Evolutionary conservation across 495 filamentous ascomycete genomes (phyloP).

Genomic region (Neurospora sp.): DNA sequence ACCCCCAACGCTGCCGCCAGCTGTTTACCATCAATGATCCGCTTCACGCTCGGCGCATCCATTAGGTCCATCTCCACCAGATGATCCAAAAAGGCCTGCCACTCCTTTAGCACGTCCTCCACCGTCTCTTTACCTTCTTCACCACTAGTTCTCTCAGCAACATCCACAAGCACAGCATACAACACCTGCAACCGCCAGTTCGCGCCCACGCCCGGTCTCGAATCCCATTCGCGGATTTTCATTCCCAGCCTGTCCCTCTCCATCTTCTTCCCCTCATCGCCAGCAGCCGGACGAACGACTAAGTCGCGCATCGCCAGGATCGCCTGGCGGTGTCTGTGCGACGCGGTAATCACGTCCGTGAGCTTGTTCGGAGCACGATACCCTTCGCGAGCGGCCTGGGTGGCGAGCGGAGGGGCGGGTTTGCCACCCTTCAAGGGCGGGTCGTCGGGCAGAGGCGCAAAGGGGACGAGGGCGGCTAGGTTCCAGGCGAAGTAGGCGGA

Average conservation of each 20-base stretch:
- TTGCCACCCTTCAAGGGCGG: constrained; percentile 27
- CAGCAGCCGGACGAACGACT: constrained; percentile 13
- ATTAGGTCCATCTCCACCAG: constrained; percentile 40
- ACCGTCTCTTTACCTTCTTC: constrained; percentile 14
- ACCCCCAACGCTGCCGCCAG: constrained; percentile 50
- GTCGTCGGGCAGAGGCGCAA: constrained; percentile 47
- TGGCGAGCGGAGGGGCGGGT: constrained; percentile 38
- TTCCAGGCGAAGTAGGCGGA: constrained; percentile 65
- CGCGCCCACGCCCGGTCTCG: constrained; percentile 24
- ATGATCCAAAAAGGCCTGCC: constrained; percentile 47
- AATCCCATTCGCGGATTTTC: constrained; percentile 67
- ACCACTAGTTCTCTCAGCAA: constrained; percentile 28
- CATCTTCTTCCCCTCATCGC: constrained; percentile 23
- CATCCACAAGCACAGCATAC: constrained; percentile 58
- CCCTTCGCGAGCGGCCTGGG: constrained; percentile 59
- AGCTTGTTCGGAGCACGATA: constrained; percentile 70
- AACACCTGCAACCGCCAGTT: constrained; percentile 70
- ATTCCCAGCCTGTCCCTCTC: constrained; percentile 53
- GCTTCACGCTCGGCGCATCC: constrained; percentile 42
- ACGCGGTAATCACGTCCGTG: constrained; percentile 50
- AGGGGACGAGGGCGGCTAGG: constrained; percentile 65
- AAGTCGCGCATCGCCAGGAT: constrained; percentile 51
- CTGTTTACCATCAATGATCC: constrained; percentile 54
- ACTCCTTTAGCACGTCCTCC: constrained; percentile 32
- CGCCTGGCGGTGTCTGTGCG: constrained; percentile 46